Conservation (phyloP, 148 eudicot genomes). For the Agrostemma githago region DNA sequence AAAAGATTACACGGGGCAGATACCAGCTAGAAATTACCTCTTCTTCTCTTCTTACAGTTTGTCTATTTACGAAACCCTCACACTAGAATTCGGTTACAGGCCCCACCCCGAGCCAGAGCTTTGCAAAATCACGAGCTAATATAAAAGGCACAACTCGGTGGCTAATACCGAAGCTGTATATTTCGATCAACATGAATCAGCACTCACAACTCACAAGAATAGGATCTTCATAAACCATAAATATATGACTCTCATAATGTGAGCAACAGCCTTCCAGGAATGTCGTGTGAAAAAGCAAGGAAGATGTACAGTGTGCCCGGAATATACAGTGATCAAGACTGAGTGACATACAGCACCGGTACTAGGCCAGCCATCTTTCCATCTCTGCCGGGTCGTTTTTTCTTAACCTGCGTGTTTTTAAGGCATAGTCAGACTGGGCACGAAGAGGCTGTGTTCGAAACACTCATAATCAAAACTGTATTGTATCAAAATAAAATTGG, state of each 20-base stretch:
- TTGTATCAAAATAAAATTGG: not conserved
- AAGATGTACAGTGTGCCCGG: slow-evolving; percentile 7
- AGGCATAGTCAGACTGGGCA: not conserved
- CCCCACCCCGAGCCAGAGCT: not conserved
- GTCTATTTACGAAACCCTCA: slow-evolving; percentile 3
- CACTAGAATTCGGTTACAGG: not conserved
- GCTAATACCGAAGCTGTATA: slow-evolving; percentile 5
- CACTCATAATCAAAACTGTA: not conserved
- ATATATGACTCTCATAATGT: not conserved
- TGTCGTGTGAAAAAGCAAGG: not conserved
- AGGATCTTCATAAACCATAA: not conserved
- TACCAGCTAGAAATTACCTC: not conserved
- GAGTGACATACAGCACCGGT: slow-evolving; percentile 80
- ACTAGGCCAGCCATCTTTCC: slow-evolving; percentile 91
- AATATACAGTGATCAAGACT: slow-evolving; percentile 40
- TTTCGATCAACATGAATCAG: not conserved
- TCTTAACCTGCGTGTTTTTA: slow-evolving; percentile 59
- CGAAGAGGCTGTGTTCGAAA: not conserved
- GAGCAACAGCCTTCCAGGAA: not conserved
- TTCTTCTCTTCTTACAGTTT: not conserved
- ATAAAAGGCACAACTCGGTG: not conserved
- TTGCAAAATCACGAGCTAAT: slow-evolving; percentile 6
- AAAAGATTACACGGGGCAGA: not conserved
- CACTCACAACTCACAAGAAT: not conserved
- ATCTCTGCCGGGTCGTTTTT: slow-evolving; percentile 89